A percentile compares a stretch with the other conserved stretches of the same genome.
These are phyloP conservation scores for Penicillium tannophilum DNA, from an alignment of 495 filamentous ascomycete species.

Conservation along the genomic window DNA sequence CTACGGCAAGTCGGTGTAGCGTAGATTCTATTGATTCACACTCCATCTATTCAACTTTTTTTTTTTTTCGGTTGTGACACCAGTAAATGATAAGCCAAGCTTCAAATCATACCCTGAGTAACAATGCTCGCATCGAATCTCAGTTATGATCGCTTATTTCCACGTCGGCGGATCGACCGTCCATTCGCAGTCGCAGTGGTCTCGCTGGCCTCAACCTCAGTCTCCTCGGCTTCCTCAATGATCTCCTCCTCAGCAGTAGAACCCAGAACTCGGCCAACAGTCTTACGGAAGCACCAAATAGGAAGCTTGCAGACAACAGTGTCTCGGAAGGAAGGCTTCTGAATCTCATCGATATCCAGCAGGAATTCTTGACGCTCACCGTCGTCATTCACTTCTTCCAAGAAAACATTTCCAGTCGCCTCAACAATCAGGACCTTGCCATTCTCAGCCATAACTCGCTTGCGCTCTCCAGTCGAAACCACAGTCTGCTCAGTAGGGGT, in stretches of 20 bases:
- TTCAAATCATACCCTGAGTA: neutral
- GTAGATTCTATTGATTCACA: neutral
- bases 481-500: constrained; percentile 48
- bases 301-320: constrained; percentile 73
- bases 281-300: constrained; percentile 61
- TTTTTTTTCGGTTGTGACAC: neutral
- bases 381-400: constrained; percentile 87
- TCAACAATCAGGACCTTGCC: constrained; percentile 95
- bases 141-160: constrained; percentile 36
- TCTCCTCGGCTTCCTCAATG: constrained; percentile 1
- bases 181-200: constrained; percentile 31
- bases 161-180: constrained; percentile 29
- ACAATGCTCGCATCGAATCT: neutral
- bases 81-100: neutral
- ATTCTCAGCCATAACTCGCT: constrained; percentile 87
- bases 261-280: constrained; percentile 56
- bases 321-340: constrained; percentile 64
- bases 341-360: constrained; percentile 74
- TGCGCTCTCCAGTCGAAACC: constrained; percentile 68
- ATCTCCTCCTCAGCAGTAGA: constrained; percentile 22
- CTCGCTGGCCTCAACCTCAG: constrained; percentile 25
- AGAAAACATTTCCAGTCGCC: constrained; percentile 83
- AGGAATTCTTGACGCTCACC: constrained; percentile 80
- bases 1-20: neutral
- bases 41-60: constrained; percentile 16